phyloP scores from a whole-genome alignment of 1,139 yeast genomes.

The Candida sanyaensis region DNA sequence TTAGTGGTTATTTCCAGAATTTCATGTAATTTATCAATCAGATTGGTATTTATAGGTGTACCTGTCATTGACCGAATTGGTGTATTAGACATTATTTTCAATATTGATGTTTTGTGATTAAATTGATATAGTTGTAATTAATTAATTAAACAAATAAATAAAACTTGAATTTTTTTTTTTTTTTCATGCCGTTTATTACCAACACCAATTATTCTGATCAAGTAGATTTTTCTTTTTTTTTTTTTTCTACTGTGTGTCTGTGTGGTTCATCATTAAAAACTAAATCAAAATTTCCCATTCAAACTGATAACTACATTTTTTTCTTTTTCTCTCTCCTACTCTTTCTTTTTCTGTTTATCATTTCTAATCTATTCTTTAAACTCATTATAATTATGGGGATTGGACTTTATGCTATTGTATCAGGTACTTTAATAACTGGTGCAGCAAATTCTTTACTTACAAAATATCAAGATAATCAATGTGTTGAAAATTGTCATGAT shows the following conservation, averaged over 20 bases:
- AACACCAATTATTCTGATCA: background rate
- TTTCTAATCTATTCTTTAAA: background rate
- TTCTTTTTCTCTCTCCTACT: background rate
- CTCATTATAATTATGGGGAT: conserved; percentile 8
- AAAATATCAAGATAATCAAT: conserved; percentile 76
- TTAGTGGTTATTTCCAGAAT: conserved; percentile 46
- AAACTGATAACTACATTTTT: background rate
- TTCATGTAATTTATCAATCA: conserved; percentile 25
- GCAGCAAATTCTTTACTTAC: conserved; percentile 74
- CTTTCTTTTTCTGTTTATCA: background rate
- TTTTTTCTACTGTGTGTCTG: background rate
- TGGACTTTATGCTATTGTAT: conserved; percentile 30
- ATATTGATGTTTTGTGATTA: background rate
- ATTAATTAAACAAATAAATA: too few relatives aligned
- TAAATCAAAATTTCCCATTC: background rate
- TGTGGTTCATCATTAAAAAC: background rate
- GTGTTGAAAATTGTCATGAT: conserved; percentile 58
- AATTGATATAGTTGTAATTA: background rate
- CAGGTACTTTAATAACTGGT: conserved; percentile 66
- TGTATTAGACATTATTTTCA: conserved; percentile 1
- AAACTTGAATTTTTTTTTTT: background rate
- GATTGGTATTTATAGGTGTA: conserved; percentile 4
- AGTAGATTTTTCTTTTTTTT: background rate
- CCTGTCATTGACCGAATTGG: conserved; percentile 6
- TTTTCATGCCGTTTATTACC: conserved; percentile 1